Percentiles rank a stretch among this genome's conserved stretches.
Conservation (phyloP, 202 grass and related monocot genomes). For the Bolboschoenoplectus hybrid region DNA sequence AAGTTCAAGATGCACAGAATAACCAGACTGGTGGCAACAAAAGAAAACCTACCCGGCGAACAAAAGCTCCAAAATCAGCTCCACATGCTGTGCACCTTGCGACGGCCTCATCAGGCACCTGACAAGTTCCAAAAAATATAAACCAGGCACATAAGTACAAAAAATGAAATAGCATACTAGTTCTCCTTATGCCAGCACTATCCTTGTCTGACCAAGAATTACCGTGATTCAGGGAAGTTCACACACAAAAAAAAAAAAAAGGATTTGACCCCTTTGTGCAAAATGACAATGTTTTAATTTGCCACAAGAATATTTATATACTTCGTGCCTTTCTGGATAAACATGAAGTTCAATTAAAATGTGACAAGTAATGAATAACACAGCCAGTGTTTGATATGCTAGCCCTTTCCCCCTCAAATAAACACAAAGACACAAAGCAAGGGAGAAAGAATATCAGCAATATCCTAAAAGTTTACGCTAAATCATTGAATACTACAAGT, state of each 20-base stretch:
- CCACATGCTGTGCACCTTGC: conserved; percentile 77
- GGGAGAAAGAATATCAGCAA: not conserved
- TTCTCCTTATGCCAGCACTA: not conserved
- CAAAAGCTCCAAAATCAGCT: conserved; percentile 88
- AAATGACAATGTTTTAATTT: not conserved
- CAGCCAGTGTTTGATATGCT: too few relatives aligned
- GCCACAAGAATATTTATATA: not conserved
- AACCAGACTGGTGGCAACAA: conserved; percentile 20
- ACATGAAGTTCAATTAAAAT: not conserved
- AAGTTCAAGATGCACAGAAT: not conserved
- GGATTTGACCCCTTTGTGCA: not conserved
- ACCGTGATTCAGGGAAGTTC: not conserved
- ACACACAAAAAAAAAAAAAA: not conserved
- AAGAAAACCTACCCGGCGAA: conserved; percentile 64
- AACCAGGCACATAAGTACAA: conserved; percentile 12
- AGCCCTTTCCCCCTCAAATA: not conserved
- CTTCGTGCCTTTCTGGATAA: not conserved
- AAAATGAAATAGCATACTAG: not conserved
- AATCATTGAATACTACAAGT: not conserved
- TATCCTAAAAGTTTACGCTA: not conserved
- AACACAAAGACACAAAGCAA: not conserved
- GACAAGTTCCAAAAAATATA: not conserved
- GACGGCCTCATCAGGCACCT: conserved; percentile 95
- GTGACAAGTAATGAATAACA: too few relatives aligned
- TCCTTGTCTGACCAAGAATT: not conserved